Conservation (phyloP, 2,329 filamentous ascomycete species). For the Thielaviopsis ethacetica region DNA sequence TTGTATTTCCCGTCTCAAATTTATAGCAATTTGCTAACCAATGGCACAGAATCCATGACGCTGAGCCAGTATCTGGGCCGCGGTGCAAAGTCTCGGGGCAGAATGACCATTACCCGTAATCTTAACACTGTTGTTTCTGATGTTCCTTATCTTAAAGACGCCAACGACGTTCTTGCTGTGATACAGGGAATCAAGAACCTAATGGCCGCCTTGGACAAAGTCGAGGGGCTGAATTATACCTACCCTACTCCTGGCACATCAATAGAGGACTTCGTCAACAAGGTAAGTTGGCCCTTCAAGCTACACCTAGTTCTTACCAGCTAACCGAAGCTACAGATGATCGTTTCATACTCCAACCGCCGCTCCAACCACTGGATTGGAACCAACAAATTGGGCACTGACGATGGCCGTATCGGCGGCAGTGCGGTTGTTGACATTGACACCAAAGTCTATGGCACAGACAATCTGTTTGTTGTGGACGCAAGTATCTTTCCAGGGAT, state of each 20-base stretch:
- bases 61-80: constrained; percentile 48
- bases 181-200: constrained; percentile 46
- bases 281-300: constrained; percentile 19
- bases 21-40: background rate
- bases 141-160: constrained; percentile 41
- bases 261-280: constrained; percentile 39
- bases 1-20: background rate
- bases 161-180: constrained; percentile 46
- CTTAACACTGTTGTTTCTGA: constrained; percentile 42
- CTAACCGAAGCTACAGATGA: constrained; percentile 4
- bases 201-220: constrained; percentile 33
- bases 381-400: constrained; percentile 43
- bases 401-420: constrained; percentile 35
- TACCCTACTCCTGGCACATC: constrained; percentile 35
- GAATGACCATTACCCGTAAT: constrained; percentile 40
- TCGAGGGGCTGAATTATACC: constrained; percentile 33
- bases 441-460: constrained; percentile 48
- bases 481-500: constrained; percentile 54
- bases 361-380: constrained; percentile 38
- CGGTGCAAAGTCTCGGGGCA: constrained; percentile 43
- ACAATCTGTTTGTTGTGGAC: constrained; percentile 54
- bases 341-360: constrained; percentile 24
- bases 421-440: constrained; percentile 45
- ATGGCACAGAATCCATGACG: constrained; percentile 27
- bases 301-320: background rate